Evolutionary conservation across 495 filamentous ascomycete species (phyloP).

Genomic region (Tuber borchii): DNA sequence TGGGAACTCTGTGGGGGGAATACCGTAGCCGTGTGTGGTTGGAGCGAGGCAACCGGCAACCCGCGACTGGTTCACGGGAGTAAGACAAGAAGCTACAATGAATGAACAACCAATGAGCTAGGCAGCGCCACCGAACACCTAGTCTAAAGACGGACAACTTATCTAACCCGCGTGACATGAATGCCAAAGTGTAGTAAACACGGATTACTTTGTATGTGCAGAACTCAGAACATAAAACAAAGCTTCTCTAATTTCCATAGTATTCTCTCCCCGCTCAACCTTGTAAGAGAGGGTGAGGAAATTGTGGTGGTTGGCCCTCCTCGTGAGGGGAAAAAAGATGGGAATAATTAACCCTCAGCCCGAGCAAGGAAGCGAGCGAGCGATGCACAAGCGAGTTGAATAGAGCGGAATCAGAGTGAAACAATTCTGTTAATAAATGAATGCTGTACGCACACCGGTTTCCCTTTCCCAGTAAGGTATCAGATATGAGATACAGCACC

Average conservation of each 20-base stretch:
- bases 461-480: neutral
- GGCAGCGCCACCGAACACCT: neutral
- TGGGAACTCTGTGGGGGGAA: neutral
- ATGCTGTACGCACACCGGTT: neutral
- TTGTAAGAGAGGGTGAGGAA: neutral
- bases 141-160: neutral
- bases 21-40: neutral
- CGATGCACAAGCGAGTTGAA: constrained; percentile 3
- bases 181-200: neutral
- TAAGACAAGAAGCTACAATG: neutral
- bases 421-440: neutral
- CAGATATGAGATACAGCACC: neutral
- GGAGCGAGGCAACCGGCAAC: neutral
- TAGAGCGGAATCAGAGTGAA: neutral
- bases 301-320: neutral
- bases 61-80: neutral
- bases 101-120: neutral
- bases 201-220: neutral
- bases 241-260: neutral
- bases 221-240: neutral
- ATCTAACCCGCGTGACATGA: neutral
- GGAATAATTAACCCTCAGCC: neutral
- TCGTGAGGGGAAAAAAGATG: neutral
- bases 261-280: neutral
- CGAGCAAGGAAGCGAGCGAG: neutral